Evolutionary conservation across 179 eudicot genomes (phyloP).

Genomic region (Corrigiola litoralis): DNA sequence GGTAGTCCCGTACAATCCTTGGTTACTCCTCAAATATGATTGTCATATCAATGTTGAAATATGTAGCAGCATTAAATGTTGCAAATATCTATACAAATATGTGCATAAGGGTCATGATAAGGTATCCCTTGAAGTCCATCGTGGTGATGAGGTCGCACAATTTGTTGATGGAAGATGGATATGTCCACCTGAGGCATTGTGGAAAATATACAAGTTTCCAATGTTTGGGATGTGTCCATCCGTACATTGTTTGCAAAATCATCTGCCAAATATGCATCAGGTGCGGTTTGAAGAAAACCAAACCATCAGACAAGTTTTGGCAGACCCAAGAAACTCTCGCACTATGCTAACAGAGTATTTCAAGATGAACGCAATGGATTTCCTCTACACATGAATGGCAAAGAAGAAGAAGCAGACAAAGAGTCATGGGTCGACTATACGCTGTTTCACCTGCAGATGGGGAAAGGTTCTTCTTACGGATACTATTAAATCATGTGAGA

Average conservation of each 20-base stretch:
- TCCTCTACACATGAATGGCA: not conserved
- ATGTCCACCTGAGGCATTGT: not conserved
- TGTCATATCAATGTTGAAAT: not conserved
- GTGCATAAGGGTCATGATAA: not conserved
- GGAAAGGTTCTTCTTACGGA: conserved; percentile 15
- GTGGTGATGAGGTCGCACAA: not conserved
- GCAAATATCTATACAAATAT: not conserved
- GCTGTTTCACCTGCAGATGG: conserved; percentile 11
- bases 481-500: conserved; percentile 3
- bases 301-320: too few species aligned
- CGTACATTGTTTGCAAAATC: too few species aligned
- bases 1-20: not conserved
- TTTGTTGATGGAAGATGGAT: not conserved
- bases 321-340: too few species aligned
- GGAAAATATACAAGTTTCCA: too few species aligned
- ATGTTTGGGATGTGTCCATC: too few species aligned
- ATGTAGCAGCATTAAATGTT: not conserved
- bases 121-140: not conserved
- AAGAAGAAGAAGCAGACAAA: not conserved
- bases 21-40: not conserved
- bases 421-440: conserved; percentile 3
- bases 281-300: too few species aligned
- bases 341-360: conserved; percentile 15
- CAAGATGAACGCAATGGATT: conserved; percentile 2
- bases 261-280: too few species aligned